A percentile compares a stretch with the other conserved stretches of the same genome.
These are phyloP conservation scores for Pontederia paniculata DNA, from an alignment of 176 grass and related monocot species.

Conservation along the genomic window DNA sequence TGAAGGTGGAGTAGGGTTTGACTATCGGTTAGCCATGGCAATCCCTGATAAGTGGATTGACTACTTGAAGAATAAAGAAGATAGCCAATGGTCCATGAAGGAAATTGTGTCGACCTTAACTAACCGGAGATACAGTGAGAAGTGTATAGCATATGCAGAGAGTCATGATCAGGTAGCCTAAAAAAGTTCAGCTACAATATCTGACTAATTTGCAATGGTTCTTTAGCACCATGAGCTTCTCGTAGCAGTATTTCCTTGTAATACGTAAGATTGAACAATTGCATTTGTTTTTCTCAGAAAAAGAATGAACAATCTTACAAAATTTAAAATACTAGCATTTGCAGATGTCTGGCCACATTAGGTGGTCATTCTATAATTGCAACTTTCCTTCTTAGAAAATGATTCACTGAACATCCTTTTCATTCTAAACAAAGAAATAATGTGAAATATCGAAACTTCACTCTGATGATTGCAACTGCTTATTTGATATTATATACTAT, in stretches of 20 bases:
- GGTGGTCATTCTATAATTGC: too few species aligned
- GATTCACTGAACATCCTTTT: too few species aligned
- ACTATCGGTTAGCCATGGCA: constrained; percentile 89
- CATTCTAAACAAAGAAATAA: not conserved
- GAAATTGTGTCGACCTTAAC: constrained; percentile 67
- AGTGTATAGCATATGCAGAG: constrained; percentile 84
- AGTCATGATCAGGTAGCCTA: constrained; percentile 89
- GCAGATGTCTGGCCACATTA: too few species aligned
- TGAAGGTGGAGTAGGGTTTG: constrained; percentile 93
- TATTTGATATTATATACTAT: constrained; percentile 7
- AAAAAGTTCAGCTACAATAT: not conserved
- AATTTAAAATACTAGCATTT: too few species aligned
- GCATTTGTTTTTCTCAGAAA: too few species aligned
- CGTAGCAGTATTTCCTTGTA: not conserved
- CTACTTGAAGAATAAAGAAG: constrained; percentile 77
- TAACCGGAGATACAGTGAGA: constrained; percentile 91
- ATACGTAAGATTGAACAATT: too few species aligned
- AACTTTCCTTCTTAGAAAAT: too few species aligned
- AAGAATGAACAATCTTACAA: too few species aligned
- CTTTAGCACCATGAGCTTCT: not conserved
- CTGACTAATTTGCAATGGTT: not conserved
- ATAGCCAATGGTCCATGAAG: constrained; percentile 60
- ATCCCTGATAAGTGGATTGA: constrained; percentile 97
- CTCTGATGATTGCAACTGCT: not conserved
- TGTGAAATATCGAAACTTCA: not conserved